Conservation (phyloP, 2,329 filamentous ascomycete species). For the Arthrinium puccinioides region DNA sequence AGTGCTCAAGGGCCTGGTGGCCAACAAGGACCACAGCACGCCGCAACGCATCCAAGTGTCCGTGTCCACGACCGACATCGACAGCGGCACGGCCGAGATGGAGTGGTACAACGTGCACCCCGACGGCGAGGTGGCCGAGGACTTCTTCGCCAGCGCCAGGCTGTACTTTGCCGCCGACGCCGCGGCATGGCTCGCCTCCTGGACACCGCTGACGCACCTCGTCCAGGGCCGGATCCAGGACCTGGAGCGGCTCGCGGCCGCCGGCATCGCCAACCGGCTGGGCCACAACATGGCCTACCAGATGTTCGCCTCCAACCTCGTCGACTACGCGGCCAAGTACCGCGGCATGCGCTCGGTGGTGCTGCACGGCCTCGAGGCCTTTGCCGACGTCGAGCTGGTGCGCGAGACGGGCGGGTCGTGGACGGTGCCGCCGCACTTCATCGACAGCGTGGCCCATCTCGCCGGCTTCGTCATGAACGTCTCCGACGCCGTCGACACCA, state of each 20-base stretch:
- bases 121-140: background rate
- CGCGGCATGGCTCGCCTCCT: no score
- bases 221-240: slow-evolving; percentile 19
- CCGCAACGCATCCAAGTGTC: background rate
- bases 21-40: background rate
- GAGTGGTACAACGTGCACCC: background rate
- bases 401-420: slow-evolving; percentile 9
- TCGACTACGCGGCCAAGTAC: slow-evolving; percentile 17
- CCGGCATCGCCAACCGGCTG: slow-evolving; percentile 14
- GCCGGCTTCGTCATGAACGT: slow-evolving; percentile 22
- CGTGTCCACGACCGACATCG: background rate
- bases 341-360: slow-evolving; percentile 18
- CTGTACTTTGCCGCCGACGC: no score
- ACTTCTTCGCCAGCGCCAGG: background rate
- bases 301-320: slow-evolving; percentile 16
- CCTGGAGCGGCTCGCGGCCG: slow-evolving; percentile 12
- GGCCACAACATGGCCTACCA: slow-evolving; percentile 16
- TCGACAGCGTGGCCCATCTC: slow-evolving; percentile 18
- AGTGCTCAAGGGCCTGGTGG: slow-evolving; percentile 5
- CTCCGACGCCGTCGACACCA: slow-evolving; percentile 5
- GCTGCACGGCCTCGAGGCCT: slow-evolving; percentile 19
- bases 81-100: background rate
- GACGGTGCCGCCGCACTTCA: slow-evolving; percentile 14
- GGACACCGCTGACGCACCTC: no score
- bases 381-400: slow-evolving; percentile 14